Evolutionary conservation across 2,329 filamentous ascomycete genomes (phyloP).

Genomic region (Aspergillus quadricinctus): DNA sequence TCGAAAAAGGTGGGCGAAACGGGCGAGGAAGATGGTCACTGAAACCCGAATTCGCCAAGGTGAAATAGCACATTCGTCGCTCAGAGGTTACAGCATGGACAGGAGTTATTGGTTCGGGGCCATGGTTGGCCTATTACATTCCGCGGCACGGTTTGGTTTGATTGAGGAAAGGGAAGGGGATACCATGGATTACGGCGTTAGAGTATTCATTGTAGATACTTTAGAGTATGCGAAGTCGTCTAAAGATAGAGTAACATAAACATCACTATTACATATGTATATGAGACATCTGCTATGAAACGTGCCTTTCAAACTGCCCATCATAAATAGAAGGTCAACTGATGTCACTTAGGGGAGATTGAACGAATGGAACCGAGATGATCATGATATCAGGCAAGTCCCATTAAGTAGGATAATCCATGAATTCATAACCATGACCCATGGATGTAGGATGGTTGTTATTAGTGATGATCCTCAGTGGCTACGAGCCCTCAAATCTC

Average conservation of each 20-base stretch:
- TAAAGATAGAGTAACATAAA: background rate
- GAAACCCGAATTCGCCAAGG: constrained; percentile 51
- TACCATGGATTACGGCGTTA: background rate
- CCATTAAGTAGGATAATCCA: background rate
- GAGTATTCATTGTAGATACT: background rate
- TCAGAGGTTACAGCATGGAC: too few species aligned
- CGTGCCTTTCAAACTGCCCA: background rate
- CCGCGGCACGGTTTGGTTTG: background rate
- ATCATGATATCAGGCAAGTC: background rate
- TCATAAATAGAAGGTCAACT: background rate
- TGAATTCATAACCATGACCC: background rate
- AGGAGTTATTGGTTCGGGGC: background rate
- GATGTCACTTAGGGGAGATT: background rate
- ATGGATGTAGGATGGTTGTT: background rate
- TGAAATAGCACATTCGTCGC: constrained; percentile 2
- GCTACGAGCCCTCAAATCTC: background rate
- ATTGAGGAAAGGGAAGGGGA: background rate
- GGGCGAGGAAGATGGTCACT: constrained; percentile 55
- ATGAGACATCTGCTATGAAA: background rate
- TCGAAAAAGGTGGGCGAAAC: constrained; percentile 54
- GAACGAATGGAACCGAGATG: background rate
- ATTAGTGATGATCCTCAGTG: background rate
- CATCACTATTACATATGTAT: background rate
- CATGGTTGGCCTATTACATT: too few species aligned
- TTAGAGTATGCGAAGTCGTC: background rate